These are phyloP conservation scores for Actinomucor elegans DNA, from an alignment of 371 early-diverging fungal genomes.

Conservation along the genomic window DNA sequence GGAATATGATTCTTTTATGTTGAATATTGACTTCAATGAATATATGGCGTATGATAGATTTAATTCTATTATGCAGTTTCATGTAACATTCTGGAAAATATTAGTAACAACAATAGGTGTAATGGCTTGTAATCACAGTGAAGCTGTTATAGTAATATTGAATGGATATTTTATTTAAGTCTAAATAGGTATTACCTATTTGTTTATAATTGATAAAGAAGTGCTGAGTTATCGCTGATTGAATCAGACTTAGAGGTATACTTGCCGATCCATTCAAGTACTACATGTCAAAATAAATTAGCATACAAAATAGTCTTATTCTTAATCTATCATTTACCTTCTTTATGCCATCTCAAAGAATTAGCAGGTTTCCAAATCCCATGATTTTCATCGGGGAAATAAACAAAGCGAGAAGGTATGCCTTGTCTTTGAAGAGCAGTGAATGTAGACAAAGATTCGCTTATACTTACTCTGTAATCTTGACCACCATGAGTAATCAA, in stretches of 20 bases:
- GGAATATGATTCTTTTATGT: no score
- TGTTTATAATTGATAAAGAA: no score
- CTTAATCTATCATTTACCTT: conserved; percentile 35
- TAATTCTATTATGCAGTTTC: no score
- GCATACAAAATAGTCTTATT: neutral
- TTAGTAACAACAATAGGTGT: no score
- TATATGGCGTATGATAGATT: no score
- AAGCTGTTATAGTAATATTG: no score
- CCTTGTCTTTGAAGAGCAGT: conserved; percentile 78
- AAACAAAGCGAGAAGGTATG: conserved; percentile 70
- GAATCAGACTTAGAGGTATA: conserved; percentile 45
- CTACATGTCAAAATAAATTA: conserved; percentile 6
- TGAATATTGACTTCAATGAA: no score
- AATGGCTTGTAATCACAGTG: no score
- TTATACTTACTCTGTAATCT: conserved; percentile 69
- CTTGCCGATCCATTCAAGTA: conserved; percentile 61
- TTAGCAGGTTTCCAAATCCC: conserved; percentile 79
- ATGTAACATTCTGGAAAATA: no score
- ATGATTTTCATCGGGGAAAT: conserved; percentile 85
- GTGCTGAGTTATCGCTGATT: no score
- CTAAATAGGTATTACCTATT: no score
- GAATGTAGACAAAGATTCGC: conserved; percentile 76
- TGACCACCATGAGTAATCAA: conserved; percentile 73
- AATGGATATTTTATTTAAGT: no score
- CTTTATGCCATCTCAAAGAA: conserved; percentile 73